Evolutionary conservation across 1,284 basidiomycete species (phyloP).

Genomic region (Rhodofomes roseus): DNA sequence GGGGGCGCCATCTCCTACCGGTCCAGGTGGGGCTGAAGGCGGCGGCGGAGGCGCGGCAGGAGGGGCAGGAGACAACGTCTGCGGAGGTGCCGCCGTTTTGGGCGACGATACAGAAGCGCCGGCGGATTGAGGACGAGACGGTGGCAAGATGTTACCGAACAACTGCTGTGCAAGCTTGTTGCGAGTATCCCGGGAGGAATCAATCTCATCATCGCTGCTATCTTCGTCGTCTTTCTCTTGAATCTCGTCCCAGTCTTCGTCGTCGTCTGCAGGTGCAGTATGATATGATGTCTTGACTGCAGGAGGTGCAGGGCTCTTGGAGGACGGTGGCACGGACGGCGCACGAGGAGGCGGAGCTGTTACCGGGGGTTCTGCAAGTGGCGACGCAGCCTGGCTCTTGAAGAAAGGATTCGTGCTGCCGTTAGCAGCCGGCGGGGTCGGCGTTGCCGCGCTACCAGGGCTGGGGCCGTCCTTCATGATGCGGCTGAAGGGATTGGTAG

Average conservation of each 20-base stretch:
- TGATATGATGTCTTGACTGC: conserved; percentile 54
- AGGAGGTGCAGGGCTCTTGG: conserved; percentile 36
- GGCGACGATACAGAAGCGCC: conserved; percentile 28
- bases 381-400: conserved; percentile 33
- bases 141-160: conserved; percentile 67
- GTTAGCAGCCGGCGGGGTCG: conserved; percentile 28
- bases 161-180: conserved; percentile 75
- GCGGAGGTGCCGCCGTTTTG: conserved; percentile 23
- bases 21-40: conserved; percentile 32
- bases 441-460: conserved; percentile 28
- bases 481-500: conserved; percentile 70
- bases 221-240: conserved; percentile 72
- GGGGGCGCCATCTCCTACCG: conserved; percentile 26
- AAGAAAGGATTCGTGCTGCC: conserved; percentile 63
- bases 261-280: conserved; percentile 55
- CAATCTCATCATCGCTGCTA: conserved; percentile 79
- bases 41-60: conserved; percentile 34
- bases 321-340: conserved; percentile 18
- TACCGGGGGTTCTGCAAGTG: conserved; percentile 29
- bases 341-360: conserved; percentile 16
- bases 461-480: conserved; percentile 51
- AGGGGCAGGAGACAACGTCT: conserved; percentile 30
- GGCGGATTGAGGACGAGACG: conserved; percentile 45
- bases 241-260: conserved; percentile 85
- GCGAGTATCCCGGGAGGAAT: conserved; percentile 58